Conservation (phyloP, 2,329 filamentous ascomycete species). For the Penicillium sp. region DNA sequence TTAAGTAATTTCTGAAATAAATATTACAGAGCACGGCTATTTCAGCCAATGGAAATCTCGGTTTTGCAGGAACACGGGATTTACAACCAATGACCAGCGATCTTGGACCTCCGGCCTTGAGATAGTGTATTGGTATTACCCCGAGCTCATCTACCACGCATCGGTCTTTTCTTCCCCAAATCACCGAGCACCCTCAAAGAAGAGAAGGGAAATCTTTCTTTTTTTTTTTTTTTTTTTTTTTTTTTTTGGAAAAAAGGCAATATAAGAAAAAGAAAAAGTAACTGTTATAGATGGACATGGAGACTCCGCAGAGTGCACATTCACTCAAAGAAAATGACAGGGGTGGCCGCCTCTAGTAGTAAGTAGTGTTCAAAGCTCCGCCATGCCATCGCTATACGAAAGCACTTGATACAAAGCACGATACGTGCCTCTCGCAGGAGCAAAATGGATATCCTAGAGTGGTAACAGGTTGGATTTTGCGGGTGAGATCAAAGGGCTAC, state of each 20-base stretch:
- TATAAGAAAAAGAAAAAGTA: neutral
- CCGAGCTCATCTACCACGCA: neutral
- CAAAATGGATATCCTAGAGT: fast-evolving
- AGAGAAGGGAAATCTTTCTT: neutral
- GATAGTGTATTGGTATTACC: constrained; percentile 12
- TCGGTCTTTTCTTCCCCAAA: neutral
- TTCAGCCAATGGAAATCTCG: fast-evolving
- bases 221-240: too few relatives aligned
- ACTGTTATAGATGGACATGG: neutral
- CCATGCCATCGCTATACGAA: neutral
- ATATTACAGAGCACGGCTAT: fast-evolving
- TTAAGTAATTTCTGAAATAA: neutral
- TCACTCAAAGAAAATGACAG: neutral
- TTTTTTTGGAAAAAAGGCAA: too few relatives aligned
- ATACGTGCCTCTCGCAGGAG: too few relatives aligned
- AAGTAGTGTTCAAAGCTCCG: neutral
- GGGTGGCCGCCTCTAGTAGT: neutral
- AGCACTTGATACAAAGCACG: neutral
- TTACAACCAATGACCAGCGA: neutral
- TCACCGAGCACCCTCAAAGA: neutral
- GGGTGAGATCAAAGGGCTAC: neutral
- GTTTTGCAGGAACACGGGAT: fast-evolving
- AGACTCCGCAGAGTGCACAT: neutral
- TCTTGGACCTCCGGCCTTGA: neutral
- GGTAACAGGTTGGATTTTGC: neutral